Evolutionary conservation across 352 stramenopile genomes (phyloP).

Genomic region (Globisporangium iwayamae): DNA sequence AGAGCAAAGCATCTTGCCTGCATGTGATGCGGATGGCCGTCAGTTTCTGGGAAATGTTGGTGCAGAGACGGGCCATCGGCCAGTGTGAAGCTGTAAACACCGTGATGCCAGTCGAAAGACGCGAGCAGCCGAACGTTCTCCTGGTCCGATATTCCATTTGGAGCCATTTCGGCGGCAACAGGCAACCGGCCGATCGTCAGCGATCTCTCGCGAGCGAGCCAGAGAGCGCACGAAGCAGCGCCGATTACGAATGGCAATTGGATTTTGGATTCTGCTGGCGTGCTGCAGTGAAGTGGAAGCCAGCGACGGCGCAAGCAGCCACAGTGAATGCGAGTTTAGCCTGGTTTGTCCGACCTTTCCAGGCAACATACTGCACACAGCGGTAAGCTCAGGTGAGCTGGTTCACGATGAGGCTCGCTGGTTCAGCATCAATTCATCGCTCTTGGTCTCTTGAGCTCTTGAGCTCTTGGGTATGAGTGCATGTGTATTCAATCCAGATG

Average conservation of each 20-base stretch:
- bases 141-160: not conserved
- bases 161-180: not conserved
- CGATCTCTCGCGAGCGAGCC: not conserved
- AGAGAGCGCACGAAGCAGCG: not conserved
- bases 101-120: not conserved
- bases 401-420: too few species aligned
- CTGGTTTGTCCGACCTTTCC: not conserved
- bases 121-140: constrained; percentile 1
- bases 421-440: too few species aligned
- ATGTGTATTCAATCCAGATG: not conserved
- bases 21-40: not conserved
- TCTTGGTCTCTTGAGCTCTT: too few species aligned
- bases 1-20: too few species aligned
- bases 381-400: too few species aligned
- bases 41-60: not conserved
- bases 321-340: not conserved
- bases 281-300: not conserved
- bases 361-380: not conserved
- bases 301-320: not conserved
- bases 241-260: not conserved
- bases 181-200: not conserved
- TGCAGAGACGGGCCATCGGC: not conserved
- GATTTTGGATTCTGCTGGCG: not conserved
- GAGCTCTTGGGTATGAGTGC: not conserved
- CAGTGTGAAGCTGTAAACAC: not conserved